Base-by-base conservation (phyloP, 331 rosid genomes). In the Pyrus hybrid region DNA sequence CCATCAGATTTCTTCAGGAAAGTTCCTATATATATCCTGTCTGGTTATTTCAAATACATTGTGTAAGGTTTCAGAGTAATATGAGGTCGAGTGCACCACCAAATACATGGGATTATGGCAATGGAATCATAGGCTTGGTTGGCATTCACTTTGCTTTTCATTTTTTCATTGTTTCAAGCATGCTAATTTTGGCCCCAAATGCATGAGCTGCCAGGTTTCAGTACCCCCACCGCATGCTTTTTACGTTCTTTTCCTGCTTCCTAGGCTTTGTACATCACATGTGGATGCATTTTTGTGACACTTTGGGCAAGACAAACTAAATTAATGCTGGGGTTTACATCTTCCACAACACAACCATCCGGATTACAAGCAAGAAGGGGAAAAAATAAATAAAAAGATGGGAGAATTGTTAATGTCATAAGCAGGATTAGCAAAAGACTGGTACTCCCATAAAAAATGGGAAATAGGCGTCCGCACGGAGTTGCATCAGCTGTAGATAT, bases 271-370 rank as follows among this genome's bases (percentile, higher is more conserved):
- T 29, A 30, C 78, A 73, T 64, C 47, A 71, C 79, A 77, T 77
- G 79, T 73, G 69, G 79, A 68, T 71, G 30, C 73, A 63, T 30
- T 30, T 68, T 43, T 74, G 71, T 79, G 67, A 72, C 73, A 63
- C 80, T 37, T 68, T 47, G 22, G 68, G 77, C 63, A 63, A 73
- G 69, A 68, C 76, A 77, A 73, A 77, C 67, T 49, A 60, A 9
- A 66, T n/a, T 43, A 37, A 13, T 11, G 16, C n/a, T 67, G 20
- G 37, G 69, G 45, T 51, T 22, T 51, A 14, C 13, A 17, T 35
- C 76, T 71, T 76, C 47, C 68, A 63, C 13, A 75, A 16, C n/a
- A 70, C 41, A 69, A 63, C 37, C 37, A 33, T 21, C 25, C 41
- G 30, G 33, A 51, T 70, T 61, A 70, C 73, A 35, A 41, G 43